Base-by-base conservation (phyloP, 768 basidiomycete species). In the Trametes gibbosa region DNA sequence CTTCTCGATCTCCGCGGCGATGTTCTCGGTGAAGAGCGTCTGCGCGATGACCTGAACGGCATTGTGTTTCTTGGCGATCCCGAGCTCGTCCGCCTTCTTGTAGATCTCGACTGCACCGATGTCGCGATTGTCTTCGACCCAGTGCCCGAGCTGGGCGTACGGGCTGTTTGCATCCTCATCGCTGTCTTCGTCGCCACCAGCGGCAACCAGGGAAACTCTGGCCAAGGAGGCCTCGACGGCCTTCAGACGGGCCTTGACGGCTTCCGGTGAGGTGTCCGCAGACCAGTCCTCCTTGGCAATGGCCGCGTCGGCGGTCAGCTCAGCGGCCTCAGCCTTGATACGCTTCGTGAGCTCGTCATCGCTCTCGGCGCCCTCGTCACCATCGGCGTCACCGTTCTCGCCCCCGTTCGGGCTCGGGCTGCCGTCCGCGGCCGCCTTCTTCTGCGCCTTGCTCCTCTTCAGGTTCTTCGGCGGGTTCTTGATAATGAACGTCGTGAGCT, bases 31-130 rank as follows among this genome's bases (percentile, higher is more conserved):
- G 74, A 98, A 98, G 56, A 98, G 77, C 7, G 85, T 81, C 71
- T 95, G 90, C 19, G 86, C 89, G 53, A 99, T 76, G 43, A 94
- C 86, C 60, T 89, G 81, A 32, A 96, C 77, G 0, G 89, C 82
- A 80, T 89, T 95, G 80, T 98, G 92, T 75, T 97, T 98, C 79
- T 91, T 95, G 69, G 91, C 93, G 62, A 98, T 88, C 42, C 91
- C 92, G 23, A 95, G 70, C 50, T 96, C 95, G 68, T 95, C 88
- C 1, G 89, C 89, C 76, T 94, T 94, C 75, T 92, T 89, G 77
- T 80, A 93, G 41, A 95, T 83, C 23, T 87, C 84, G 50, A 89
- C 78, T 25, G 85, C 77, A 48, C 81, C 78, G 4, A 80, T 78
- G 27, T 74, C 78, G 39, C 78, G 78, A 58, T 87, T 86, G 59